phyloP scores from a whole-genome alignment of 129 eudicot species.

The Helianthus annuus region DNA sequence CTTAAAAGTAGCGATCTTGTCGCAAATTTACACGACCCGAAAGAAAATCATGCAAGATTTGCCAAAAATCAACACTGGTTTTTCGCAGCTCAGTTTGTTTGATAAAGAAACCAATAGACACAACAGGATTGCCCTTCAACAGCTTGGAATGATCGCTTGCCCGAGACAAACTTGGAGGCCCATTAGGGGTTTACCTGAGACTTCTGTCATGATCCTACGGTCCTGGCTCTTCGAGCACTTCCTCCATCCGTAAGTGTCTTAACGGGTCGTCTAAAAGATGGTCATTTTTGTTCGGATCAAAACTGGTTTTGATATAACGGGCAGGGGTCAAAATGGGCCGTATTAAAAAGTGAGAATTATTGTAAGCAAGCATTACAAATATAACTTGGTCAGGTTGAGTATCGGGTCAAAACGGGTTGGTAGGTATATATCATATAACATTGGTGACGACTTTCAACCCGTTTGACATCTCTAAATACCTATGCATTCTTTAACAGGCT shows the following conservation, averaged over 20 bases:
- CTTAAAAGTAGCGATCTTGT: constrained; percentile 67
- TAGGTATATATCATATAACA: background rate
- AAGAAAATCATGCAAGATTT: constrained; percentile 48
- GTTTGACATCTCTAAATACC: background rate
- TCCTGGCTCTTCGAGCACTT: constrained; percentile 97
- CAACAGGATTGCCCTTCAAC: constrained; percentile 68
- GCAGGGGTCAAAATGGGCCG: too few species aligned
- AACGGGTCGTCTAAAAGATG: background rate
- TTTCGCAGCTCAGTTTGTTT: constrained; percentile 69
- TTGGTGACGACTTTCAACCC: constrained; percentile 9
- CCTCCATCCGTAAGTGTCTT: constrained; percentile 77
- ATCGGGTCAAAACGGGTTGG: background rate
- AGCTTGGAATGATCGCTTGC: constrained; percentile 61
- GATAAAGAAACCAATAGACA: constrained; percentile 51
- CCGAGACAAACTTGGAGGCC: constrained; percentile 88
- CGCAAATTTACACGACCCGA: constrained; percentile 55
- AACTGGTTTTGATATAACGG: too few species aligned
- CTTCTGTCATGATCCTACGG: constrained; percentile 80
- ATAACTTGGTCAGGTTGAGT: background rate
- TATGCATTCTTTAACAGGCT: background rate
- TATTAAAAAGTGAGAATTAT: too few species aligned
- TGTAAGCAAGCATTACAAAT: too few species aligned
- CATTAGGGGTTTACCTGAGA: constrained; percentile 88
- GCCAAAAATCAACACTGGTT: constrained; percentile 63
- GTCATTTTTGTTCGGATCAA: too few species aligned